Evolutionary conservation across 2,329 filamentous ascomycete genomes (phyloP).

Genomic region (Exophiala xenobiotica): DNA sequence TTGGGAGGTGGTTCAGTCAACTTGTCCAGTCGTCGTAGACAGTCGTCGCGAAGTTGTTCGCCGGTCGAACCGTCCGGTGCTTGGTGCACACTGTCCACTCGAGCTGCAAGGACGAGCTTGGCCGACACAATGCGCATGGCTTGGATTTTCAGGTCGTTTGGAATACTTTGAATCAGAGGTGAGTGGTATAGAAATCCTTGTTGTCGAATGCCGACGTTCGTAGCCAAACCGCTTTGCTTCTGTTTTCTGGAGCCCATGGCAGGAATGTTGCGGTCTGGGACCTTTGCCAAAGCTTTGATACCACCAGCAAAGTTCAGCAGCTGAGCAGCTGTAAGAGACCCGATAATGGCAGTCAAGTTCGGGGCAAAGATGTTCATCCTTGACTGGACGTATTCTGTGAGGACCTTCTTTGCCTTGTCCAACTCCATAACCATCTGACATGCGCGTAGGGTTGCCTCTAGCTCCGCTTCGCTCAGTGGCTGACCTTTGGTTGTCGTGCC

Average conservation of each 20-base stretch:
- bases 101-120: constrained; percentile 89
- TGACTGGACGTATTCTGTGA: constrained; percentile 93
- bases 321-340: constrained; percentile 89
- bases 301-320: constrained; percentile 94
- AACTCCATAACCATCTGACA: constrained; percentile 88
- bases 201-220: constrained; percentile 85
- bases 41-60: constrained; percentile 76
- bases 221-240: constrained; percentile 77
- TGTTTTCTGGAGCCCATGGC: constrained; percentile 89
- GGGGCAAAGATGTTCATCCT: constrained; percentile 96
- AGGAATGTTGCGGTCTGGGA: constrained; percentile 87
- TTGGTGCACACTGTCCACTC: constrained; percentile 82
- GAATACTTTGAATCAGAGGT: constrained; percentile 80
- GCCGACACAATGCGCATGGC: constrained; percentile 92
- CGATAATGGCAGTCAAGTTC: constrained; percentile 86
- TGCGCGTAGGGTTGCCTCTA: constrained; percentile 70
- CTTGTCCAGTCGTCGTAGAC: constrained; percentile 84
- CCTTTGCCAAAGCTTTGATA: constrained; percentile 82
- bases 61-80: constrained; percentile 79
- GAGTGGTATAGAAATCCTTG: constrained; percentile 94
- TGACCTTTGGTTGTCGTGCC: constrained; percentile 84
- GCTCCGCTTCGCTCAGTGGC: constrained; percentile 71
- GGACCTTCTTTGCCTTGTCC: constrained; percentile 78
- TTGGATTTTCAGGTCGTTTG: constrained; percentile 83
- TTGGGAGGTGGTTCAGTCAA: constrained; percentile 88